Conservation (phyloP, 2,329 filamentous ascomycete species). For the Thermothelomyces thermophilus region DNA sequence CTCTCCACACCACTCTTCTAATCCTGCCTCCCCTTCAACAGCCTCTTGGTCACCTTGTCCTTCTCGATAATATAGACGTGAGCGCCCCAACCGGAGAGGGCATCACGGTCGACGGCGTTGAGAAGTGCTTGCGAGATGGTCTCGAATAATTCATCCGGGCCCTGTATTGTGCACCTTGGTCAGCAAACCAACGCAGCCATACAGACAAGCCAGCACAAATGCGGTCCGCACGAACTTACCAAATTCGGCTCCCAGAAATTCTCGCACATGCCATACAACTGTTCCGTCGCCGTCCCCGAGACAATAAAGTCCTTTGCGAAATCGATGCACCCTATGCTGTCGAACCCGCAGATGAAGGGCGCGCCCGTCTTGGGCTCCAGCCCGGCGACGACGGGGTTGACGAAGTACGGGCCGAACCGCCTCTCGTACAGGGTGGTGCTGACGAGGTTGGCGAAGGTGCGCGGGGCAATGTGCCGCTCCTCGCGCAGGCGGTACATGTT, state of each 20-base stretch:
- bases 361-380: constrained; percentile 89
- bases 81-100: constrained; percentile 93
- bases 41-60: constrained; percentile 98
- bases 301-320: constrained; percentile 99
- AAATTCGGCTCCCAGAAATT: constrained; percentile 96
- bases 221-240: constrained; percentile 48
- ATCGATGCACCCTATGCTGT: constrained; percentile 98
- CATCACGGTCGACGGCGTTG: constrained; percentile 94
- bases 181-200: constrained; percentile 13
- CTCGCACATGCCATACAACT: constrained; percentile 98
- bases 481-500: constrained; percentile 99
- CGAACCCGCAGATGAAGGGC: constrained; percentile 98
- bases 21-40: constrained; percentile 97
- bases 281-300: constrained; percentile 89
- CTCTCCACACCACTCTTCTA: constrained; percentile 37
- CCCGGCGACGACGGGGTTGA: constrained; percentile 88
- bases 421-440: constrained; percentile 86
- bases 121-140: constrained; percentile 94
- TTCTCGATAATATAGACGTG: constrained; percentile 99
- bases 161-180: constrained; percentile 40
- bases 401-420: constrained; percentile 94
- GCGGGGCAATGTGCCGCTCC: constrained; percentile 90
- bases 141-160: constrained; percentile 92
- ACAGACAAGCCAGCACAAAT: background rate
- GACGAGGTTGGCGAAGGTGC: constrained; percentile 95